A percentile compares a stretch with the other conserved stretches of the same genome.
Conservation (phyloP, 1,139 yeast species). For the Kodamaea plutei region DNA sequence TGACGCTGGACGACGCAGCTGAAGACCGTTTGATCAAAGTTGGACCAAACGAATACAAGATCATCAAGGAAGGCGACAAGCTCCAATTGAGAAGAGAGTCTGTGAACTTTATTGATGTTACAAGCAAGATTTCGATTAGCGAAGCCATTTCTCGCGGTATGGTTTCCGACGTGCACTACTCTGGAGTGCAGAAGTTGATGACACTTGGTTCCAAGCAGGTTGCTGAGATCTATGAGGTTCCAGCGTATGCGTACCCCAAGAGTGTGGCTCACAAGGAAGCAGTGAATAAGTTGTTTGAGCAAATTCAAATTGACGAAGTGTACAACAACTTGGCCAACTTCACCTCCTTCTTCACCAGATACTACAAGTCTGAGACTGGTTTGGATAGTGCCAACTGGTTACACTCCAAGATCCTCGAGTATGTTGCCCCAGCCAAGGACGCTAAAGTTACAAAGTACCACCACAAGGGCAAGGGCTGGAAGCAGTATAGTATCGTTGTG, state of each 20-base stretch:
- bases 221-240: constrained; percentile 24
- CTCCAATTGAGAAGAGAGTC: constrained; percentile 50
- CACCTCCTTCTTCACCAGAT: constrained; percentile 74
- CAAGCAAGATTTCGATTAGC: constrained; percentile 40
- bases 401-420: constrained; percentile 41
- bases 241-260: constrained; percentile 55
- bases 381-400: constrained; percentile 73
- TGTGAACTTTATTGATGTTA: constrained; percentile 66
- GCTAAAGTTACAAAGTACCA: constrained; percentile 27
- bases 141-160: constrained; percentile 31
- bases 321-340: constrained; percentile 55
- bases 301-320: constrained; percentile 45
- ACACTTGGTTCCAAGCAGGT: constrained; percentile 32
- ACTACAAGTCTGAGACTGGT: constrained; percentile 72
- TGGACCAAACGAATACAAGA: constrained; percentile 35
- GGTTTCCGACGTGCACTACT: constrained; percentile 13
- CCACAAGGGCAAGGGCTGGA: constrained; percentile 40
- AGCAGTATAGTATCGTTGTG: constrained; percentile 40
- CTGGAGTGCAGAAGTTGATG: constrained; percentile 13
- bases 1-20: constrained; percentile 4
- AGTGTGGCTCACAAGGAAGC: constrained; percentile 31
- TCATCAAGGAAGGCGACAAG: constrained; percentile 56
- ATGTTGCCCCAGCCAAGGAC: constrained; percentile 37
- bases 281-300: constrained; percentile 38
- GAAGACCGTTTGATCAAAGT: constrained; percentile 33